These are phyloP conservation scores for Linnemannia exigua DNA, from an alignment of 192 early-diverging fungal species.

Conservation along the genomic window DNA sequence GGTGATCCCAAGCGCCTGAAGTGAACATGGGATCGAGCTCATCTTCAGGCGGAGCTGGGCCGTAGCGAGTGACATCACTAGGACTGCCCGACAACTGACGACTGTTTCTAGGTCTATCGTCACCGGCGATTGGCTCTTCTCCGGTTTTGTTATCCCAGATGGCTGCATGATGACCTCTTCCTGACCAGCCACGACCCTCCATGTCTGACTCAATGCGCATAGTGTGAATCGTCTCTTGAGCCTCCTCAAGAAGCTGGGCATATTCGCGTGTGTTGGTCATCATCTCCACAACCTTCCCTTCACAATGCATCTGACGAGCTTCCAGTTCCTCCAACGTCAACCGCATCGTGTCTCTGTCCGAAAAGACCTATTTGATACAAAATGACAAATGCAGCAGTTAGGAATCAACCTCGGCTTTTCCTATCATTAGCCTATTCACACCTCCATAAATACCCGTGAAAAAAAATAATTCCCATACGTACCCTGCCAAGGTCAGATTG, in stretches of 20 bases:
- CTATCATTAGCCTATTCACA: not conserved
- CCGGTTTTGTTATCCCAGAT: conserved; percentile 56
- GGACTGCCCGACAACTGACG: conserved; percentile 7
- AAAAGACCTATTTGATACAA: conserved; percentile 50
- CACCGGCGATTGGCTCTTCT: conserved; percentile 14
- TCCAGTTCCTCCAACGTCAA: conserved; percentile 68
- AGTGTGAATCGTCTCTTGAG: conserved; percentile 71
- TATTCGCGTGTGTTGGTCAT: conserved; percentile 71
- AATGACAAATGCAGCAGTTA: conserved; percentile 13
- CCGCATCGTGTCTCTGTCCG: conserved; percentile 67
- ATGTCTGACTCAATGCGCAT: conserved; percentile 63
- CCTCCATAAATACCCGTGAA: not conserved
- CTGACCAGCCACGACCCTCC: conserved; percentile 54
- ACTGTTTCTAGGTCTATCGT: not conserved
- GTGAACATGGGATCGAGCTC: conserved; percentile 41
- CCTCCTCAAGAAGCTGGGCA: conserved; percentile 68
- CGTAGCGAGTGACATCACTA: not conserved
- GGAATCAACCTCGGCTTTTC: not conserved
- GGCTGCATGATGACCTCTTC: conserved; percentile 27
- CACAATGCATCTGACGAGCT: conserved; percentile 66
- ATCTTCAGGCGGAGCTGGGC: not conserved
- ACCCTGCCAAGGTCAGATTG: conserved; percentile 70
- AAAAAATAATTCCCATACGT: not conserved
- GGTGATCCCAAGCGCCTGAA: not conserved
- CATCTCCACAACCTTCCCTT: conserved; percentile 67